Evolutionary conservation across 345 rosid genomes (phyloP), one percentile per base, ranked within the genome.

Genomic region (Draba incana): DNA sequence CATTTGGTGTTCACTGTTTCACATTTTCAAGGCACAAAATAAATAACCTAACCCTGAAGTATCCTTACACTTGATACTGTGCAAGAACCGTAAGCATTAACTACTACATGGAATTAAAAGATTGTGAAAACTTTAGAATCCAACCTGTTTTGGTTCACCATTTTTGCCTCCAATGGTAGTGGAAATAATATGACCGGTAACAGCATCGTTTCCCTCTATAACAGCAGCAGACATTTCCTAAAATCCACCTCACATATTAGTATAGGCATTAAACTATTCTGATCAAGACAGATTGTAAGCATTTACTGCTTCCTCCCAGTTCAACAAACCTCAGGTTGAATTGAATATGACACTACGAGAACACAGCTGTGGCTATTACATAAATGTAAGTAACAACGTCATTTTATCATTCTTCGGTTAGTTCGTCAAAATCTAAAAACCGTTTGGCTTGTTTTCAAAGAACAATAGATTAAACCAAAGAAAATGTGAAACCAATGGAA

Each of bases 111-210:
- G 13, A 42, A 4, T 30, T 2, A 6, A 35, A 25, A 60, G 27
- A 14, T 15, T 38, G 37, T 39, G 44, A 20, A 55, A 46, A 73
- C 24, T 39, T 31, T 28, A 47, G 62, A 54, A 49, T 12, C 68
- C 38, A 62, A 87, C 92, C 92, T 70, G 90, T 71, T 89, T 89
- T 3, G 89, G 87, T 81, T 89, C 88, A 31, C 96, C 96, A 53
- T 85, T 89, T 84, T 85, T 85, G 57, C 96, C 96, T n/a, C 90
- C 96, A 14, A 86, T 83, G n/a, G 96, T 89, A 45, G 92, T 89
- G 8, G 88, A 84, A 58, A 89, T 89, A 31, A 86, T 83, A 60
- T 89, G 96, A 63, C 96, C 92, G 0, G 84, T 82, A 39, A 84
- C 84, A 2, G 88, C 83, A 74, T 82, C 89, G 48, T 84, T 86